Conservation (phyloP, 441 rosid species). For the Croton setiger region DNA sequence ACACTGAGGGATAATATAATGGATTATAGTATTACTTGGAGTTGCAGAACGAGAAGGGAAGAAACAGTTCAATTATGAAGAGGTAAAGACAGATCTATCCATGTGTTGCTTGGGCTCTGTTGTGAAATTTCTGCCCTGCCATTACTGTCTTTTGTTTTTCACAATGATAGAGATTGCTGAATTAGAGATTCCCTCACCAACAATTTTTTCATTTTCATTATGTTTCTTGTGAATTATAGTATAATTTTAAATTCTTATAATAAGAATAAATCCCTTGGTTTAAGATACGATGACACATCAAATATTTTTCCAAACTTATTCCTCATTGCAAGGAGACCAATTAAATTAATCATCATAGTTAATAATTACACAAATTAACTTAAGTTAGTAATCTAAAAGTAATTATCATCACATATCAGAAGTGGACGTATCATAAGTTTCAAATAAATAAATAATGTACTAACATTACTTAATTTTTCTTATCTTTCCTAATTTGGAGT, state of each 20-base stretch:
- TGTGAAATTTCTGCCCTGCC: not conserved
- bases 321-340: too few relatives aligned
- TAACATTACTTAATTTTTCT: not conserved
- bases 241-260: too few relatives aligned
- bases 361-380: not conserved
- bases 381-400: not conserved
- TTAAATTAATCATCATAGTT: too few relatives aligned
- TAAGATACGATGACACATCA: too few relatives aligned
- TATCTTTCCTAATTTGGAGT: not conserved
- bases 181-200: not conserved
- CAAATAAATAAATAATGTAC: too few relatives aligned
- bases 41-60: constrained; percentile 2
- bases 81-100: constrained; percentile 21
- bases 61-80: not conserved
- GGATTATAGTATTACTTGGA: too few relatives aligned
- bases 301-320: too few relatives aligned
- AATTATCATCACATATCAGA: not conserved
- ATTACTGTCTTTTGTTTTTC: not conserved
- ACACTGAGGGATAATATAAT: too few relatives aligned
- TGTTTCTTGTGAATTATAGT: too few relatives aligned
- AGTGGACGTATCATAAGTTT: not conserved
- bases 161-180: not conserved
- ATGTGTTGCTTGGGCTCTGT: constrained; percentile 20
- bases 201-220: not conserved
- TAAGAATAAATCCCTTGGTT: too few relatives aligned